Evolutionary conservation across 2,329 filamentous ascomycete genomes (phyloP).

Genomic region (Teratosphaeria epicoccoides): DNA sequence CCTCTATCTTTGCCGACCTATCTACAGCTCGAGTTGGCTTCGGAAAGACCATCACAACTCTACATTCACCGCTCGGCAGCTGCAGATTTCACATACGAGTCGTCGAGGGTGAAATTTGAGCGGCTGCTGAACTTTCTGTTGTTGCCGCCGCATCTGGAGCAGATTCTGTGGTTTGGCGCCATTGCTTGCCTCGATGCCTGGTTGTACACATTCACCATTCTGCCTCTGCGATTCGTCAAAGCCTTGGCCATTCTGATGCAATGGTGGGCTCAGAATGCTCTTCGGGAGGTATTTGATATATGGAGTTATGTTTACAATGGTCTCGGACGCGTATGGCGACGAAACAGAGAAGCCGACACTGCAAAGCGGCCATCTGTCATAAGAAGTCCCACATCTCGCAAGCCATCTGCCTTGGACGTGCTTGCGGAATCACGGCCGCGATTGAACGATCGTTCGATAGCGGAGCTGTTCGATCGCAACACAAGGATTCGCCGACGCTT

Average conservation of each 20-base stretch:
- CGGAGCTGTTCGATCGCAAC: constrained; percentile 9
- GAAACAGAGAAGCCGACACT: constrained; percentile 8
- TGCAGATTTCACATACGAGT: constrained; percentile 71
- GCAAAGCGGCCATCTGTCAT: constrained; percentile 8
- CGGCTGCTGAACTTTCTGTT: constrained; percentile 80
- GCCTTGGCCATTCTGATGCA: constrained; percentile 64
- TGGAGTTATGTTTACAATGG: constrained; percentile 70
- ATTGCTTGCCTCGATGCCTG: constrained; percentile 89
- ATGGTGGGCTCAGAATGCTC: constrained; percentile 67
- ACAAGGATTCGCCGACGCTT: constrained; percentile 17
- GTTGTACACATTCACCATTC: constrained; percentile 92
- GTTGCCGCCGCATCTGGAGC: constrained; percentile 71
- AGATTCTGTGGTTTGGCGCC: constrained; percentile 75
- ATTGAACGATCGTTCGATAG: constrained; percentile 5
- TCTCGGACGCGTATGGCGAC: constrained; percentile 63
- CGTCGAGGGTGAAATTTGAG: constrained; percentile 82
- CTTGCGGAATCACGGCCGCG: constrained; percentile 2
- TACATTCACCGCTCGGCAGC: constrained; percentile 51
- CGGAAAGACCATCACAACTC: constrained; percentile 48
- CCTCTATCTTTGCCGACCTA: constrained; percentile 55
- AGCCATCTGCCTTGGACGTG: constrained; percentile 1
- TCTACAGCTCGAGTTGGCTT: constrained; percentile 54
- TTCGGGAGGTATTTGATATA: constrained; percentile 62
- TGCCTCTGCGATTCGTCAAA: constrained; percentile 78
- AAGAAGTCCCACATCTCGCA: constrained; percentile 6